These are phyloP conservation scores for Achaetomium macrosporum DNA, from an alignment of 2,329 filamentous ascomycete species.

Conservation along the genomic window DNA sequence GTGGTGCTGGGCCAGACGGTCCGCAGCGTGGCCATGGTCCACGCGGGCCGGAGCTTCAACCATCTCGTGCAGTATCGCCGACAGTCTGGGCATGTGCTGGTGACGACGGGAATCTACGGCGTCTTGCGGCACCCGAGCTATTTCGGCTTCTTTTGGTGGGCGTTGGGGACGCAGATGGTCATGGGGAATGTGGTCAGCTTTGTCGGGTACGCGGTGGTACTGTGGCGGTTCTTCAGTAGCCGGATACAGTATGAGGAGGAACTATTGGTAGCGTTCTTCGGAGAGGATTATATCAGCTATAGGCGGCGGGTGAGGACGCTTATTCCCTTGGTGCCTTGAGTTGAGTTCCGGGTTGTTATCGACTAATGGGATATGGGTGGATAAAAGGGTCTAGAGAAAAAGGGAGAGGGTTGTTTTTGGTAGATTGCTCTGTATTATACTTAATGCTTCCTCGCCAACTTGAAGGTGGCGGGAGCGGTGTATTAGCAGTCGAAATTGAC, in stretches of 20 bases:
- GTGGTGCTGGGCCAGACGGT: conserved; percentile 67
- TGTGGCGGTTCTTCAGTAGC: conserved; percentile 79
- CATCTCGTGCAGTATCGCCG: conserved; percentile 72
- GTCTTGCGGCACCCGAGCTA: conserved; percentile 81
- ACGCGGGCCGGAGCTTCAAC: conserved; percentile 88
- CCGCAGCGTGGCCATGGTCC: conserved; percentile 78
- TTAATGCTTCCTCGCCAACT: too few relatives aligned
- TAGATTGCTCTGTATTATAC: too few relatives aligned
- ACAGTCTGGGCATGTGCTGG: conserved; percentile 65
- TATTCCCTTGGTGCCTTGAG: conserved; percentile 65
- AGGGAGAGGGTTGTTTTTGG: too few relatives aligned
- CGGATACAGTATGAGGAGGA: conserved; percentile 75
- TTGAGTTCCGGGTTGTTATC: too few relatives aligned
- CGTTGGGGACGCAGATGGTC: conserved; percentile 85
- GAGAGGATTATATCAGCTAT: conserved; percentile 72
- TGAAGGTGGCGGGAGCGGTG: too few relatives aligned
- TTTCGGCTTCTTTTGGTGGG: conserved; percentile 99
- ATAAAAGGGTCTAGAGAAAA: too few relatives aligned
- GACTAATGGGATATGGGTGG: too few relatives aligned
- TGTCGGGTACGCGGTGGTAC: conserved; percentile 61
- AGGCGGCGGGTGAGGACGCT: conserved; percentile 63
- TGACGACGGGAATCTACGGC: conserved; percentile 75
- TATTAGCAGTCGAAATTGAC: too few relatives aligned
- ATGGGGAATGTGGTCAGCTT: conserved; percentile 81
- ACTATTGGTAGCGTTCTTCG: conserved; percentile 75